These are phyloP conservation scores for Acanthamoeba sp. DNA, from an alignment of 208 protist genomes.

Conservation along the genomic window DNA sequence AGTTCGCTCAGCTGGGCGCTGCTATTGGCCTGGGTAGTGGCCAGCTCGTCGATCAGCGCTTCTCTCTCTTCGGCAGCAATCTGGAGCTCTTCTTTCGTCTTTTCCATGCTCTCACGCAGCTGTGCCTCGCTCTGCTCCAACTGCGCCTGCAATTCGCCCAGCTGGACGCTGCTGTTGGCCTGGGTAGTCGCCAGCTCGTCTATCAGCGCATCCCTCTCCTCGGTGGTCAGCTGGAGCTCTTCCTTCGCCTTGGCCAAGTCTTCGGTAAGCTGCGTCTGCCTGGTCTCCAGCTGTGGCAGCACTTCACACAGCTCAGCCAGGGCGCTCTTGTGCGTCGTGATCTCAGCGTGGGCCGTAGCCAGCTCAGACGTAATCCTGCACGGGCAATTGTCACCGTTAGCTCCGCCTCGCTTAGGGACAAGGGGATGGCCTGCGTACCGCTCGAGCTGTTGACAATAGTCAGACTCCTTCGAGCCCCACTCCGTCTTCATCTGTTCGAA, in stretches of 20 bases:
- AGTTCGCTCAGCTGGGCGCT: background rate
- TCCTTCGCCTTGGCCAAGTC: background rate
- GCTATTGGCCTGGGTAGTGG: background rate
- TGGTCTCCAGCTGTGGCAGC: conserved; percentile 33
- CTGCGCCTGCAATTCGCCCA: background rate
- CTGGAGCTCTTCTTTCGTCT: background rate
- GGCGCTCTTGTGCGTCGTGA: background rate
- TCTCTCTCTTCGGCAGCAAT: background rate
- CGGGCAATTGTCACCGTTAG: background rate
- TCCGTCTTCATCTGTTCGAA: conserved; percentile 56
- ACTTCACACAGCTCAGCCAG: background rate
- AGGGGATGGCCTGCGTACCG: background rate
- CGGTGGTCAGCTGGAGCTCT: background rate
- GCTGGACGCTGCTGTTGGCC: background rate
- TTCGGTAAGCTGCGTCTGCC: background rate
- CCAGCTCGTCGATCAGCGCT: background rate
- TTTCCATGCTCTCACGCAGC: background rate
- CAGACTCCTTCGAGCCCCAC: conserved; percentile 3
- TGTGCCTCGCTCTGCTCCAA: background rate
- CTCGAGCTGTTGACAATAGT: background rate
- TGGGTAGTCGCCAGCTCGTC: background rate
- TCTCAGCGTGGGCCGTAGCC: too few species aligned
- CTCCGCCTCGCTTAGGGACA: too few species aligned
- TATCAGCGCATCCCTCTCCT: background rate
- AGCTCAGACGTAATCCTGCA: background rate